Percentiles rank a stretch among this genome's conserved stretches.
phyloP scores from a whole-genome alignment of 2,329 filamentous ascomycete genomes.

The Colletotrichum sp. region DNA sequence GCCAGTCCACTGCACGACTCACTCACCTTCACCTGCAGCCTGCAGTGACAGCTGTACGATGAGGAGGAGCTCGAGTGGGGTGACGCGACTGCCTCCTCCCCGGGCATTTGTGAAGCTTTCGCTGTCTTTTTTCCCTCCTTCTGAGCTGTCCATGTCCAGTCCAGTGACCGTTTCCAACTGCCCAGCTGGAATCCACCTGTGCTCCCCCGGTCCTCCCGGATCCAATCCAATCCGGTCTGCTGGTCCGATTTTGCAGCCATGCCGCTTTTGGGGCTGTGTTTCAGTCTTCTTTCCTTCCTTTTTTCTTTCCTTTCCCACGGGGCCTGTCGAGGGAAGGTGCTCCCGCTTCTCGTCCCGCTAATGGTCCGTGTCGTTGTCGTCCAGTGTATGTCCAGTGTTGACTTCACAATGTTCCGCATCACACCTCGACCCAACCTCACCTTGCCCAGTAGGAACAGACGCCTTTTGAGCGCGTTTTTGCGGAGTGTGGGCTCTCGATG shows the following conservation, averaged over 20 bases:
- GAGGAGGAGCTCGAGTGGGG: not conserved
- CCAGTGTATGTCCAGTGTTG: not conserved
- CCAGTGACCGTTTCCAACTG: not conserved
- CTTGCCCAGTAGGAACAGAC: not conserved
- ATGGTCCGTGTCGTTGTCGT: not conserved
- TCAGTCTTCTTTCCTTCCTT: constrained; percentile 5
- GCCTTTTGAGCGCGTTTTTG: not conserved
- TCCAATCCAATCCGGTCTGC: constrained; percentile 5
- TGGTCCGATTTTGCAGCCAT: constrained; percentile 3
- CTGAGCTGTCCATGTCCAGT: not conserved
- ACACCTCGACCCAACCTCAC: not conserved
- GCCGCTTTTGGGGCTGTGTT: constrained; percentile 5
- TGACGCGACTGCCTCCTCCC: not conserved
- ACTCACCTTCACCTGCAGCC: not conserved
- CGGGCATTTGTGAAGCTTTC: not conserved
- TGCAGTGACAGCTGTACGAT: constrained; percentile 8
- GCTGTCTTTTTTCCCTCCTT: not conserved
- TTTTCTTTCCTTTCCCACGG: not conserved
- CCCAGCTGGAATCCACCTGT: not conserved
- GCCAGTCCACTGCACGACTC: not conserved
- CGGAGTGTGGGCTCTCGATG: not conserved
- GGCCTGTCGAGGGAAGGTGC: not conserved
- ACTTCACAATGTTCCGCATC: not conserved
- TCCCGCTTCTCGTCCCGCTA: not conserved
- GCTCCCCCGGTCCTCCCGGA: not conserved